phyloP scores from a whole-genome alignment of 2,329 filamentous ascomycete species.

The Stromatinia cepivora region DNA sequence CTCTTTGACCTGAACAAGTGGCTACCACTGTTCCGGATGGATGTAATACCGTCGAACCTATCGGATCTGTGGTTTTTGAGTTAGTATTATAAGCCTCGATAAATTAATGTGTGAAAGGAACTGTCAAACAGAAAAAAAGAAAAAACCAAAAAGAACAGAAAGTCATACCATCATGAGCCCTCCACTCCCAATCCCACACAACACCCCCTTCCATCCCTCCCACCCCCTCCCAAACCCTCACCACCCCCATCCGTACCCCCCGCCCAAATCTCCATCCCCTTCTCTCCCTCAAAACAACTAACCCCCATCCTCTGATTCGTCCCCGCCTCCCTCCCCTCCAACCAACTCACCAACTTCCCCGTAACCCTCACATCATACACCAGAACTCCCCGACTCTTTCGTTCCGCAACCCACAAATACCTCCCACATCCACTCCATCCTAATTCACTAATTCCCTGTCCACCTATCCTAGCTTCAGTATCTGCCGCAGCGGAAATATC shows the following conservation, averaged over 20 bases:
- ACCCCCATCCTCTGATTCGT: slow-evolving; percentile 58
- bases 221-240: slow-evolving; percentile 60
- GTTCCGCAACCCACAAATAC: slow-evolving; percentile 63
- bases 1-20: slow-evolving; percentile 41
- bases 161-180: slow-evolving; percentile 39
- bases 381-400: slow-evolving; percentile 54
- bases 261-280: slow-evolving; percentile 62
- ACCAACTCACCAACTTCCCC: slow-evolving; percentile 55
- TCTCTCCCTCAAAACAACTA: slow-evolving; percentile 53
- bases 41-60: slow-evolving; percentile 39
- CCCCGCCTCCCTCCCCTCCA: slow-evolving; percentile 51
- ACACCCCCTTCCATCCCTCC: slow-evolving; percentile 48
- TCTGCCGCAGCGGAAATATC: slow-evolving; percentile 56
- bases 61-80: slow-evolving; percentile 33
- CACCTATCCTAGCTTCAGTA: slow-evolving; percentile 51
- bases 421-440: slow-evolving; percentile 63
- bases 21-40: slow-evolving; percentile 40
- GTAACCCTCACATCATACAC: slow-evolving; percentile 64
- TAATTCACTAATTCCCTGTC: slow-evolving; percentile 63
- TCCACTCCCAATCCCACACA: slow-evolving; percentile 39
- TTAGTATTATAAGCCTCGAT: not conserved
- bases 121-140: not conserved
- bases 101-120: not conserved
- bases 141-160: not conserved
- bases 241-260: slow-evolving; percentile 54